Conservation (phyloP, 2,329 filamentous ascomycete species). For the Colletotrichum scovillei region DNA sequence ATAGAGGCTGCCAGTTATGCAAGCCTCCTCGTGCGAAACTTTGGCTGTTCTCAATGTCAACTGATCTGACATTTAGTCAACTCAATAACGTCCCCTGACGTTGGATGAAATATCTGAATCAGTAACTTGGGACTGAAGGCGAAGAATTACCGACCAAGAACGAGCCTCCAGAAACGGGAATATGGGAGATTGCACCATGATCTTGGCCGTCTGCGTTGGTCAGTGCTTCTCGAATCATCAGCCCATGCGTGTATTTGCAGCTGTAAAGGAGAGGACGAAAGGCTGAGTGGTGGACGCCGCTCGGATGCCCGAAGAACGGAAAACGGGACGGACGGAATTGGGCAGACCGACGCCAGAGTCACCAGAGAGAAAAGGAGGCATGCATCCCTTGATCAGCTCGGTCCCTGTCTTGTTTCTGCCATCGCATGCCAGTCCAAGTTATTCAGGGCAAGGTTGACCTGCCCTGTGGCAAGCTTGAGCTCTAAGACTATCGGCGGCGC, state of each 20-base stretch:
- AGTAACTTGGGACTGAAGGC: not conserved
- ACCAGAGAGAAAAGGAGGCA: conserved; percentile 22
- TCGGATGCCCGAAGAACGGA: not conserved
- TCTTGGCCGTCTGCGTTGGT: conserved; percentile 11
- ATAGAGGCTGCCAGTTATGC: conserved; percentile 7
- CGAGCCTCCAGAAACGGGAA: not conserved
- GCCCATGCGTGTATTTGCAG: conserved; percentile 11
- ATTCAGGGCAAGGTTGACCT: not conserved
- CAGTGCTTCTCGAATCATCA: conserved; percentile 2
- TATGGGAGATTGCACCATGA: conserved; percentile 19
- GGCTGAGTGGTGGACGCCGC: not conserved
- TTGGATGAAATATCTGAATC: not conserved
- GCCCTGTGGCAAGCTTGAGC: not conserved
- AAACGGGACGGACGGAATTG: not conserved
- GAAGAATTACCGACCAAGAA: not conserved
- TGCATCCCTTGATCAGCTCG: conserved; percentile 17
- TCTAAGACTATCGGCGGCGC: conserved; percentile 1
- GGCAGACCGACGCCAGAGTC: not conserved
- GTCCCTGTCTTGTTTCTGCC: conserved; percentile 9
- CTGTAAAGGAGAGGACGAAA: not conserved
- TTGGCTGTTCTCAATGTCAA: conserved; percentile 4
- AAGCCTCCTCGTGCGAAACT: not conserved
- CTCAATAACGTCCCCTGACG: not conserved
- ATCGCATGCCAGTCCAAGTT: conserved; percentile 15
- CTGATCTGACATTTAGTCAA: not conserved